These are phyloP conservation scores for Xerophyta viscosa DNA, from an alignment of 106 monocot species.

Conservation along the genomic window DNA sequence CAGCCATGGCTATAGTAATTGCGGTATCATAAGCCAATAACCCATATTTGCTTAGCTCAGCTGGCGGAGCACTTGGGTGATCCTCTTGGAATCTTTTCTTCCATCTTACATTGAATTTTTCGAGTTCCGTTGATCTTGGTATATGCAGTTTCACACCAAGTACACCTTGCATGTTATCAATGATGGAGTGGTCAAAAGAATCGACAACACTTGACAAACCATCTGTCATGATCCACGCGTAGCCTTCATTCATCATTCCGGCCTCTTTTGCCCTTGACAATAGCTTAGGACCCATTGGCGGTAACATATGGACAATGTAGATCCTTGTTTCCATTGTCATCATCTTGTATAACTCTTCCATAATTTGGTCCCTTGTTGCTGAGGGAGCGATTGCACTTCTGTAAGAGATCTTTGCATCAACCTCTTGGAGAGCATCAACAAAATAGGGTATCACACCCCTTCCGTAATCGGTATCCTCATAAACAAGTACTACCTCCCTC, in stretches of 20 bases:
- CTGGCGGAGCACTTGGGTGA: background rate
- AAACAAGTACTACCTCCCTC: constrained; percentile 34
- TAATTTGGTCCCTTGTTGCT: constrained; percentile 22
- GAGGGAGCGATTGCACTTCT: constrained; percentile 17
- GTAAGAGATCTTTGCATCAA: constrained; percentile 15
- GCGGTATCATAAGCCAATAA: constrained; percentile 19
- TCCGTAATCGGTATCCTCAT: constrained; percentile 55
- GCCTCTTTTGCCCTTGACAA: constrained; percentile 21
- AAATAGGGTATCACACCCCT: constrained; percentile 37
- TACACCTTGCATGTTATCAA: constrained; percentile 35
- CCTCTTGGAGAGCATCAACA: constrained; percentile 32
- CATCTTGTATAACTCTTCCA: constrained; percentile 24
- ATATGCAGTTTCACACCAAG: constrained; percentile 38
- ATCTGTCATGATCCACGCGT: constrained; percentile 56
- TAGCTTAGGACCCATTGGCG: constrained; percentile 18
- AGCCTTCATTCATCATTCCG: constrained; percentile 54
- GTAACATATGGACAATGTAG: constrained; percentile 51
- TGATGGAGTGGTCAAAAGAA: constrained; percentile 6
- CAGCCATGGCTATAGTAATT: constrained; percentile 21
- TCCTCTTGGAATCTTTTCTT: constrained; percentile 17
- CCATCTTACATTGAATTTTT: constrained; percentile 36
- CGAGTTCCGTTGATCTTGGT: constrained; percentile 8
- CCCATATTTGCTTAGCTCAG: background rate
- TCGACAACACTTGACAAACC: constrained; percentile 26
- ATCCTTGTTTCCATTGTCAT: constrained; percentile 42